Percentiles rank a stretch among this genome's conserved stretches.
These are phyloP conservation scores for Barnettozyma siamensis DNA, from an alignment of 805 yeast genomes.

Conservation along the genomic window DNA sequence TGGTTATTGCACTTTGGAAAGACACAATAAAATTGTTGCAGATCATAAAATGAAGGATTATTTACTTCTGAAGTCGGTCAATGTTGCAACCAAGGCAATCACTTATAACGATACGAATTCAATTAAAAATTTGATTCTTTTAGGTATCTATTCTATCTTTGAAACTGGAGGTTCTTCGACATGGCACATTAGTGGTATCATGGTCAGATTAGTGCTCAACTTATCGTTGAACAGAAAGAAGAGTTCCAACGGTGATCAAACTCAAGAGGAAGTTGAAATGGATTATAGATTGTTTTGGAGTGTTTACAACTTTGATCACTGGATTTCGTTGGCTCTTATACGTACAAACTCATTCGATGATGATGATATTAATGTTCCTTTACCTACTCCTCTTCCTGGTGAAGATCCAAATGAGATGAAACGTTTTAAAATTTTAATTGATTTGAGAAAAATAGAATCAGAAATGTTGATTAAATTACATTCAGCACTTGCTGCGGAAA, in stretches of 20 bases:
- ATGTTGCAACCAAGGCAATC: conserved; percentile 32
- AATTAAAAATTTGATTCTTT: conserved; percentile 35
- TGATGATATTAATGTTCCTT: conserved; percentile 42
- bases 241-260: not conserved
- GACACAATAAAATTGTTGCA: conserved; percentile 32
- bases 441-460: conserved; percentile 43
- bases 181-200: conserved; percentile 47
- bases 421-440: conserved; percentile 36
- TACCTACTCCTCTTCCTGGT: conserved; percentile 34
- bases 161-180: conserved; percentile 44
- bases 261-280: conserved; percentile 23
- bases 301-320: conserved; percentile 35
- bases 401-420: conserved; percentile 37
- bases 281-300: conserved; percentile 43
- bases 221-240: conserved; percentile 41
- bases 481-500: conserved; percentile 34
- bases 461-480: conserved; percentile 40
- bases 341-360: conserved; percentile 44
- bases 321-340: conserved; percentile 44
- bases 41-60: conserved; percentile 35
- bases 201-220: conserved; percentile 38
- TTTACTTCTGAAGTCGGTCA: conserved; percentile 38
- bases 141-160: conserved; percentile 46
- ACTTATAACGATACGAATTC: conserved; percentile 35
- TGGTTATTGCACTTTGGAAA: conserved; percentile 46